These are phyloP conservation scores for Pseudopithomyces maydicus DNA, from an alignment of 2,329 filamentous ascomycete genomes.

Conservation along the genomic window DNA sequence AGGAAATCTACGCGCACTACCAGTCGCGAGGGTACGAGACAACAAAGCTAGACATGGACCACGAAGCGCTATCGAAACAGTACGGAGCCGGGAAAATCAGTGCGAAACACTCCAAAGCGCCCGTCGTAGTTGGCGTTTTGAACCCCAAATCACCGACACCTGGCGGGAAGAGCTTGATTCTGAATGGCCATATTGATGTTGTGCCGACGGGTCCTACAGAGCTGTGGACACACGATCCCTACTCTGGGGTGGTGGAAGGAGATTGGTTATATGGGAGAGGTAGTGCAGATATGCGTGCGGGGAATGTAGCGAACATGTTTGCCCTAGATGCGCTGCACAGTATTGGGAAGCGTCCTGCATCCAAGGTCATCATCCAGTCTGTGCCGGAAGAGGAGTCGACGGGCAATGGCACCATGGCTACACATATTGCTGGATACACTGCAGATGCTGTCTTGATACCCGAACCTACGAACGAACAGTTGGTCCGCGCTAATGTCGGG, in stretches of 20 bases:
- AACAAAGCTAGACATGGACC: slow-evolving; percentile 18
- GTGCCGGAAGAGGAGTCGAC: slow-evolving; percentile 27
- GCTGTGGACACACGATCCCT: slow-evolving; percentile 24
- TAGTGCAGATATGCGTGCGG: slow-evolving; percentile 23
- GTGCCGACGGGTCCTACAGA: slow-evolving; percentile 23
- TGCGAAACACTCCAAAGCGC: slow-evolving; percentile 18
- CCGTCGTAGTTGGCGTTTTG: slow-evolving; percentile 16
- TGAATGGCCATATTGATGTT: slow-evolving; percentile 27
- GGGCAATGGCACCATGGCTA: slow-evolving; percentile 24
- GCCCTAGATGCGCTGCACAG: slow-evolving; percentile 23
- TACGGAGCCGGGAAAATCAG: slow-evolving; percentile 16
- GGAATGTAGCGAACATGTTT: slow-evolving; percentile 22
- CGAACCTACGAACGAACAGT: slow-evolving; percentile 23
- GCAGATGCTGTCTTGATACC: slow-evolving; percentile 24
- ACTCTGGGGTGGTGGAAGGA: slow-evolving; percentile 22
- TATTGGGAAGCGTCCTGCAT: slow-evolving; percentile 25
- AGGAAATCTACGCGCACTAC: slow-evolving; percentile 19
- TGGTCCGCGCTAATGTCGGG: slow-evolving; percentile 26
- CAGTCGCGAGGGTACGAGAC: slow-evolving; percentile 16
- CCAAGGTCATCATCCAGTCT: slow-evolving; percentile 24
- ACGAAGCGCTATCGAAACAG: slow-evolving; percentile 17
- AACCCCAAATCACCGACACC: slow-evolving; percentile 7
- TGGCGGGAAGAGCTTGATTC: slow-evolving; percentile 21
- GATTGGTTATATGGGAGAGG: slow-evolving; percentile 27
- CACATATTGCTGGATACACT: slow-evolving; percentile 23